A percentile compares a stretch with the other conserved stretches of the same genome.
These are phyloP conservation scores for Globisporangium heterothallicum DNA, from an alignment of 352 stramenopile species.

Conservation along the genomic window DNA sequence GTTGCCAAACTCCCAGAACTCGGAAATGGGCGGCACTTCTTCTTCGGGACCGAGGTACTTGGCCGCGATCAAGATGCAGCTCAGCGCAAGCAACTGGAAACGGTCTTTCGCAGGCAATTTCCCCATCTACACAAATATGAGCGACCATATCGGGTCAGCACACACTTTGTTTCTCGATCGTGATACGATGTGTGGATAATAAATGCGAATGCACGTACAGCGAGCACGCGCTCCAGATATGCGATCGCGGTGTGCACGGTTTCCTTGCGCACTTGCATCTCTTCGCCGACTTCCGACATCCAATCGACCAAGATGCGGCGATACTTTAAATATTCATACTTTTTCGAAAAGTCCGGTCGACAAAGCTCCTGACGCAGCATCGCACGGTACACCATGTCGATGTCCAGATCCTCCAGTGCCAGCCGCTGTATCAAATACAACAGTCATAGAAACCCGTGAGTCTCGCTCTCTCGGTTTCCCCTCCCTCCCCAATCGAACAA, in stretches of 20 bases:
- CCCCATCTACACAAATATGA: conserved; percentile 23
- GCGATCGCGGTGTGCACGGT: conserved; percentile 75
- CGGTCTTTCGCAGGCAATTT: conserved; percentile 61
- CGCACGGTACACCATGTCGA: conserved; percentile 59
- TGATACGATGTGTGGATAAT: neutral
- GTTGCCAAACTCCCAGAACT: conserved; percentile 86
- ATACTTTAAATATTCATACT: conserved; percentile 84
- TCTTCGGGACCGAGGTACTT: conserved; percentile 79
- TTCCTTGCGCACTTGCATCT: conserved; percentile 79
- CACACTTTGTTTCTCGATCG: too few relatives aligned
- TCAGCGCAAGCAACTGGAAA: conserved; percentile 80
- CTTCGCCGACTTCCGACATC: conserved; percentile 82
- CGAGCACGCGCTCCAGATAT: conserved; percentile 76
- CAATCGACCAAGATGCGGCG: conserved; percentile 78
- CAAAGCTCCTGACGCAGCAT: conserved; percentile 74
- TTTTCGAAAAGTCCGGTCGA: conserved; percentile 60
- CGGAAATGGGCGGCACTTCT: conserved; percentile 70
- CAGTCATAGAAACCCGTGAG: neutral
- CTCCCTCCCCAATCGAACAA: neutral
- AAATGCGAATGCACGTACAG: conserved; percentile 11
- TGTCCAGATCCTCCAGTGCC: conserved; percentile 69
- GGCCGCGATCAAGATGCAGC: conserved; percentile 71
- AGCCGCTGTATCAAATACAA: conserved; percentile 33
- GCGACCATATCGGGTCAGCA: too few relatives aligned
- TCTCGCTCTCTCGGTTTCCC: neutral